Evolutionary conservation across 2,329 filamentous ascomycete species (phyloP).

Genomic region (Alternaria novae-zelandiae): DNA sequence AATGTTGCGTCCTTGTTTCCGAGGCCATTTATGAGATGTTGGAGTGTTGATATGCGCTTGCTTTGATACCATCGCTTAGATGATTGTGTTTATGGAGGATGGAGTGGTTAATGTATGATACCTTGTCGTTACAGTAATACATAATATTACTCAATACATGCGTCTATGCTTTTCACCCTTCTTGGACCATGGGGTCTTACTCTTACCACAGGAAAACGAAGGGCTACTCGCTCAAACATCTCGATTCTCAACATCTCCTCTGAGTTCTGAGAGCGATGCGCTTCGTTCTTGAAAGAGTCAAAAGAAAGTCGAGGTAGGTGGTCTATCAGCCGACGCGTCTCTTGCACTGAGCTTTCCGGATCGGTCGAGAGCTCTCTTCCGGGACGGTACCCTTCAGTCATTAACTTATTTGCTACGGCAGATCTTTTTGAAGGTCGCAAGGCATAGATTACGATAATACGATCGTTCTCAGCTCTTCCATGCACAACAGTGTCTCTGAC

Average conservation of each 20-base stretch:
- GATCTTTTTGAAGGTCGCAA: not conserved
- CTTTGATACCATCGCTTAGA: not conserved
- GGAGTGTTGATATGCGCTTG: not conserved
- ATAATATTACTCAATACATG: not conserved
- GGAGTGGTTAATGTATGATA: slow-evolving; percentile 2
- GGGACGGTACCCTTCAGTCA: not conserved
- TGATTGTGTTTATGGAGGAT: not conserved
- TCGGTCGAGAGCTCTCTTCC: not conserved
- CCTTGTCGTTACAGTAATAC: not conserved
- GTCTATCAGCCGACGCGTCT: not conserved
- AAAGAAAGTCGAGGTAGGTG: not conserved
- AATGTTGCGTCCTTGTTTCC: not conserved
- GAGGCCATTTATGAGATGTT: not conserved
- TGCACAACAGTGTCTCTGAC: not conserved
- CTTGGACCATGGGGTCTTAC: not conserved
- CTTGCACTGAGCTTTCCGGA: not conserved
- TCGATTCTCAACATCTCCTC: not conserved
- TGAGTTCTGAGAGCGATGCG: not conserved
- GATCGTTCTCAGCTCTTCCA: not conserved
- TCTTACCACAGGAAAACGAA: not conserved
- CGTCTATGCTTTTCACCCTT: accelerated
- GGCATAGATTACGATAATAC: not conserved
- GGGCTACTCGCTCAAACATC: not conserved
- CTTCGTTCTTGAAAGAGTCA: not conserved
- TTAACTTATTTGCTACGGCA: not conserved